Evolutionary conservation across 2,329 filamentous ascomycete genomes (phyloP), one percentile per base, ranked within the genome.

Genomic region (Trichoderma koningii): DNA sequence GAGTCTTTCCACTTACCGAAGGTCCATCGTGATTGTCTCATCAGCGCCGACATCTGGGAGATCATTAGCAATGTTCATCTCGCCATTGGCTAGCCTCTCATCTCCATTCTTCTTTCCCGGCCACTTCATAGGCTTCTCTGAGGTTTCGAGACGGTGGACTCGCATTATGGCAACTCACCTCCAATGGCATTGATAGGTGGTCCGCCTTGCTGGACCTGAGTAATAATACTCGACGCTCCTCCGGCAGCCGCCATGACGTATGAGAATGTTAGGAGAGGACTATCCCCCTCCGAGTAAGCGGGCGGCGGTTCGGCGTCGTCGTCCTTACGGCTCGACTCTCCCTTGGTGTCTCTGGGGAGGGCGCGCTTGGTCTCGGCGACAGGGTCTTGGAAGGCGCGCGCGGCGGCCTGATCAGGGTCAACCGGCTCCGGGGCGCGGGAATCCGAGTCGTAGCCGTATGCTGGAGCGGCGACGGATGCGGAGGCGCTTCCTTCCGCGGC

Each of bases 201-300:
- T 57, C 90, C 93, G 70, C 90, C 90, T 80, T 99, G 95, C 76
- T 96, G 93, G 72, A 99, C 95, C 82, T 99, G 95, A 79, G 95
- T 99, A 81, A 99, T 96, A 76, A 99, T 97, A 86, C 95, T 98
- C 82, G 93, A 90, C 72, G 93, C 91, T 81, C 93, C 94, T 84
- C 94, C 94, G 80, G 94, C 93, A 77, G 93, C 91, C 80, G 95
- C 93, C 95, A 99, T 99, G 77, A 97, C 87, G 86, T 96, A 99
- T 72, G 90, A 89, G 75, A 99, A 99, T 65, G 92, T 92, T 67
- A 90, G 86, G 76, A 99, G 87, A 68, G 95, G 95, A 81, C 92
- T 97, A 67, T 88, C 90, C 73, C 94, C 93, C 86, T 98, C 94
- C 71, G 91, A 93, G 78, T 99, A 99, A 65, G 95, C 94, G 66